phyloP scores from a whole-genome alignment of 441 rosid species.

The Euphorbia schlechtendalii region DNA sequence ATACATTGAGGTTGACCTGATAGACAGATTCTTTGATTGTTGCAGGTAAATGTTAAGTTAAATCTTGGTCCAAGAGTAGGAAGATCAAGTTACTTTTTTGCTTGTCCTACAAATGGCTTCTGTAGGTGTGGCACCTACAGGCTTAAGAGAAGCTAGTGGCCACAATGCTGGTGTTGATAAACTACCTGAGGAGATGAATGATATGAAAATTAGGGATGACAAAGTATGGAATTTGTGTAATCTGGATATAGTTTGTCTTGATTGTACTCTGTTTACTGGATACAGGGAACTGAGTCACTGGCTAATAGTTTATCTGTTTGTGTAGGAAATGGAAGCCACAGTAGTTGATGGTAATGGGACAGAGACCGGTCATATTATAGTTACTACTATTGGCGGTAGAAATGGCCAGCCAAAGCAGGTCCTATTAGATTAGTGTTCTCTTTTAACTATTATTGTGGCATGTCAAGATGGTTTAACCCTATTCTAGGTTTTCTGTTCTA shows the following conservation, averaged over 20 bases:
- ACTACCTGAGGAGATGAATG: conserved; percentile 86
- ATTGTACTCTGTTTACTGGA: conserved; percentile 1
- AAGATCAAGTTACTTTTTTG: conserved; percentile 18
- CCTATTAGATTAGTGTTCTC: not conserved
- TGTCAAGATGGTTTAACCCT: not conserved
- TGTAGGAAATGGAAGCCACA: conserved; percentile 81
- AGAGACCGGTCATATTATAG: conserved; percentile 89
- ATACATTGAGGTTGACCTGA: not conserved
- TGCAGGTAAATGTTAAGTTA: conserved; percentile 38
- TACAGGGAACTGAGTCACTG: not conserved
- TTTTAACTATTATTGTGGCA: not conserved
- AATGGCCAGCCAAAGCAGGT: conserved; percentile 97
- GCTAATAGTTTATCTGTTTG: conserved; percentile 9
- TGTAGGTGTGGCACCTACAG: conserved; percentile 56
- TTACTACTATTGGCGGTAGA: conserved; percentile 93
- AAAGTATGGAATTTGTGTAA: conserved; percentile 31
- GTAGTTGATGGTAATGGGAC: conserved; percentile 88
- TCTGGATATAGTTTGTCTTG: not conserved
- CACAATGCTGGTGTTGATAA: conserved; percentile 54
- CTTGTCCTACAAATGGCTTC: conserved; percentile 58
- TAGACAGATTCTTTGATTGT: not conserved
- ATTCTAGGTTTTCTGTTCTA: not conserved
- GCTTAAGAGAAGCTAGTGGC: conserved; percentile 57
- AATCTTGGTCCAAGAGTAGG: conserved; percentile 24
- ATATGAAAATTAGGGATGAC: conserved; percentile 86